A percentile compares a stretch with the other conserved stretches of the same genome.
Evolutionary conservation across 805 yeast genomes (phyloP).

Genomic region (Zygosaccharomyces bailii): DNA sequence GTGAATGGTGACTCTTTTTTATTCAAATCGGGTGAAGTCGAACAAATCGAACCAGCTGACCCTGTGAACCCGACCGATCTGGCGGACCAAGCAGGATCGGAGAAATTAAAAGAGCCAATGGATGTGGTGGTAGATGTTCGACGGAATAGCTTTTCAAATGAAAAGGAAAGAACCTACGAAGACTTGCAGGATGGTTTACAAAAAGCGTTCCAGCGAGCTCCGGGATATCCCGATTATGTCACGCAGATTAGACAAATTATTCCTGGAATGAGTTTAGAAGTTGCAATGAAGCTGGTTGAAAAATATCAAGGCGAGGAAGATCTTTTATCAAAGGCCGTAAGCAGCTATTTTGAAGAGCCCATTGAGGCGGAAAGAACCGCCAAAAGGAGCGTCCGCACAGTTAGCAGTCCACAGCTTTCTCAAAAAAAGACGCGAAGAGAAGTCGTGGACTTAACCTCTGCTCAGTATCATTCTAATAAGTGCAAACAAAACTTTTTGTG

Average conservation of each 20-base stretch:
- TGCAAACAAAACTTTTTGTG: constrained; percentile 25
- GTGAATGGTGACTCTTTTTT: constrained; percentile 23
- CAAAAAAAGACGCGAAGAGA: constrained; percentile 9
- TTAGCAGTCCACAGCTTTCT: not conserved
- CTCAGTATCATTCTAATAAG: constrained; percentile 10
- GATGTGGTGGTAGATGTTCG: constrained; percentile 17
- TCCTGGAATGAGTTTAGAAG: constrained; percentile 30
- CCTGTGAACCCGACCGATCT: too few relatives aligned
- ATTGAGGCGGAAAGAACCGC: not conserved
- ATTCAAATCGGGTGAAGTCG: constrained; percentile 12
- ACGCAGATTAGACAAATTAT: constrained; percentile 37
- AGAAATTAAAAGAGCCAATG: not conserved
- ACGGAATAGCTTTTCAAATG: constrained; percentile 20
- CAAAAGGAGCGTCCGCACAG: constrained; percentile 10
- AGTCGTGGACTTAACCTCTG: not conserved
- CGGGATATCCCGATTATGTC: constrained; percentile 12
- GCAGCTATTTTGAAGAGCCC: constrained; percentile 38
- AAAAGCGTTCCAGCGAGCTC: not conserved
- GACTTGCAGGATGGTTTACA: constrained; percentile 2
- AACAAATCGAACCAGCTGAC: constrained; percentile 1
- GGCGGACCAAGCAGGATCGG: constrained; percentile 2
- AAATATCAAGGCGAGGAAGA: constrained; percentile 29
- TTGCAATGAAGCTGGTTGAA: constrained; percentile 26
- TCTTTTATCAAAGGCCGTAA: constrained; percentile 40
- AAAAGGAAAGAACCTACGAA: not conserved